Evolutionary conservation across 2,329 filamentous ascomycete species (phyloP).

Genomic region (Colletotrichum lini): DNA sequence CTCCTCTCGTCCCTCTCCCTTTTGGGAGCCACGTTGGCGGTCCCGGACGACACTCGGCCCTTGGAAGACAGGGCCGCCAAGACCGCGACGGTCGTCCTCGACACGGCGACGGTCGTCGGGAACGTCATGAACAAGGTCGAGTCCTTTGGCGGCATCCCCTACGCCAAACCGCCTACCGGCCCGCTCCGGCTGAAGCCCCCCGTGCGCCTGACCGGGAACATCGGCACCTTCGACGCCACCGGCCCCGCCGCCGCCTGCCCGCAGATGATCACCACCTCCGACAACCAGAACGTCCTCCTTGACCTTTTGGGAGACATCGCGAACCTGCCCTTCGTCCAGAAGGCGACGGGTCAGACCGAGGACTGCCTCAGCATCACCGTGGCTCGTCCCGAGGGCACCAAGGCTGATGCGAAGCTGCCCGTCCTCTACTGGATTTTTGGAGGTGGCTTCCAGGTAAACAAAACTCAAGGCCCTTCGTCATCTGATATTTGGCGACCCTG

Average conservation of each 20-base stretch:
- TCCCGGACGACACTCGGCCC: conserved; percentile 22
- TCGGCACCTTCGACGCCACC: conserved; percentile 68
- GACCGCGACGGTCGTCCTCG: conserved; percentile 42
- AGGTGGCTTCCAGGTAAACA: conserved; percentile 59
- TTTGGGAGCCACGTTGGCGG: conserved; percentile 30
- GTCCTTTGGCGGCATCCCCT: conserved; percentile 75
- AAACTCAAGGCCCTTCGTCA: neutral
- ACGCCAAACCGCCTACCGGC: conserved; percentile 72
- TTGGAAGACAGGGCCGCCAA: conserved; percentile 31
- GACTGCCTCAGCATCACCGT: conserved; percentile 68
- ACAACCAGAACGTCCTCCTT: conserved; percentile 47
- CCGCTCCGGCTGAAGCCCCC: conserved; percentile 73
- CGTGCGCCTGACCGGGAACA: conserved; percentile 60
- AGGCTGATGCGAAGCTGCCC: conserved; percentile 61
- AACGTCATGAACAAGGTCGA: conserved; percentile 59
- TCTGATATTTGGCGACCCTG: neutral
- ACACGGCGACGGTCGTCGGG: conserved; percentile 45
- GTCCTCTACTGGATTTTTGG: conserved; percentile 73
- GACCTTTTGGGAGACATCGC: conserved; percentile 56
- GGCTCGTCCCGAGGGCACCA: conserved; percentile 60
- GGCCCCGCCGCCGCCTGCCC: conserved; percentile 67
- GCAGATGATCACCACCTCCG: conserved; percentile 62
- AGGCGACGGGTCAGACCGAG: conserved; percentile 59
- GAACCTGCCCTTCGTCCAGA: conserved; percentile 62
- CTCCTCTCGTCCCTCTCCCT: conserved; percentile 36